Evolutionary conservation across 2,329 filamentous ascomycete species (phyloP).

Genomic region (Nectriaceae sp.): DNA sequence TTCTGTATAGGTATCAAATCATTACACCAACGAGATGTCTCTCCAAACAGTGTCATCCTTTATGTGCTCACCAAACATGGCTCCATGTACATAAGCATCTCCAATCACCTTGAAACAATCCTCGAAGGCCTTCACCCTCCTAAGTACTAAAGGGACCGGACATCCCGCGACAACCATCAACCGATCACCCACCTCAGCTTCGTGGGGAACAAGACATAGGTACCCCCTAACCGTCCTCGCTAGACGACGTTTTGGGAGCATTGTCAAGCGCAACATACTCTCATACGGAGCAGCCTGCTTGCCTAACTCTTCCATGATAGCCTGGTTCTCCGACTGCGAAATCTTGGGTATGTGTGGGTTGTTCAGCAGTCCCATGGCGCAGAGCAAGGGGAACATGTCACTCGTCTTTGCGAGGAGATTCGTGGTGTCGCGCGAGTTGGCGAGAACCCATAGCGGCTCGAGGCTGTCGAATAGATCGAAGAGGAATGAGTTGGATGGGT

Average conservation of each 20-base stretch:
- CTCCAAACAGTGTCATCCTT: too few species aligned
- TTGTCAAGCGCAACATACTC: slow-evolving; percentile 12
- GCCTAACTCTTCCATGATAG: slow-evolving; percentile 7
- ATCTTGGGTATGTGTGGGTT: slow-evolving; percentile 9
- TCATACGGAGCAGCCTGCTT: slow-evolving; percentile 18
- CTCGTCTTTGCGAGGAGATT: slow-evolving; percentile 18
- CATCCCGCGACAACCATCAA: too few species aligned
- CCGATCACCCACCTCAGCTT: too few species aligned
- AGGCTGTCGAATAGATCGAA: slow-evolving; percentile 14
- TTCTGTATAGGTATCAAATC: too few species aligned
- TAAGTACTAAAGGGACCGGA: too few species aligned
- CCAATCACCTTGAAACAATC: too few species aligned
- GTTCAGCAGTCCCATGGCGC: slow-evolving; percentile 12
- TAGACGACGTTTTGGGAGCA: slow-evolving; percentile 18
- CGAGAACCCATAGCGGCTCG: slow-evolving; percentile 22
- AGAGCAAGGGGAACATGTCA: slow-evolving; percentile 14
- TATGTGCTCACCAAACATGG: too few species aligned
- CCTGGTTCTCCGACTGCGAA: slow-evolving; percentile 8
- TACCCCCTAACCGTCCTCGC: slow-evolving; percentile 19
- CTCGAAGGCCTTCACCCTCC: too few species aligned
- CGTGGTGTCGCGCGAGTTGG: slow-evolving; percentile 19
- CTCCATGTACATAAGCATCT: too few species aligned
- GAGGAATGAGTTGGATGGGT: slow-evolving; percentile 10
- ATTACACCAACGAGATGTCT: too few species aligned
- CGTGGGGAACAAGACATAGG: slow-evolving; percentile 19